Conservation (phyloP, 2,329 filamentous ascomycete genomes). For the Fusarium sp. region DNA sequence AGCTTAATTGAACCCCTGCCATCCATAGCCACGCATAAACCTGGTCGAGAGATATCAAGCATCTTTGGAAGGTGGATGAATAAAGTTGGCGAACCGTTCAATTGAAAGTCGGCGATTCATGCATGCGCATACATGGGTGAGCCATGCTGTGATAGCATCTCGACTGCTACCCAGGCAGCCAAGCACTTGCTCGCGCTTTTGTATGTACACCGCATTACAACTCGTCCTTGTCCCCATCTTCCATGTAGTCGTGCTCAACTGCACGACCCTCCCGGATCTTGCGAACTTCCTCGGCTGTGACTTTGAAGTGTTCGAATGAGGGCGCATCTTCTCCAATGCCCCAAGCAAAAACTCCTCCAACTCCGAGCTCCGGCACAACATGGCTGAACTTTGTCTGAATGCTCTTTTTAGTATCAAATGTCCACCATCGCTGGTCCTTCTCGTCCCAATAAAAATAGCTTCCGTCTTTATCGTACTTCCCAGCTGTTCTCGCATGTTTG, state of each 20-base stretch:
- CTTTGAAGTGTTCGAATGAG: slow-evolving; percentile 51
- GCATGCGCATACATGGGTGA: slow-evolving; percentile 7
- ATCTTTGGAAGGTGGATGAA: not conserved
- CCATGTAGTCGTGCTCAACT: not conserved
- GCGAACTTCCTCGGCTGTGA: slow-evolving; percentile 42
- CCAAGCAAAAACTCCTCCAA: slow-evolving; percentile 81
- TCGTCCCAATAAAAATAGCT: slow-evolving; percentile 75
- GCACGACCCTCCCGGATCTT: slow-evolving; percentile 15
- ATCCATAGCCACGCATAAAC: slow-evolving; percentile 8
- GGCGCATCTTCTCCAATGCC: slow-evolving; percentile 73
- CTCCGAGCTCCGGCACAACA: slow-evolving; percentile 61
- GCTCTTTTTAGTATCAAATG: slow-evolving; percentile 71
- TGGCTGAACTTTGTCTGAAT: slow-evolving; percentile 69
- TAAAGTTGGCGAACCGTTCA: not conserved
- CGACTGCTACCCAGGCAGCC: not conserved
- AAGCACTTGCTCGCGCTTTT: not conserved
- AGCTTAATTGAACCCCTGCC: slow-evolving; percentile 20
- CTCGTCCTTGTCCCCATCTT: slow-evolving; percentile 39
- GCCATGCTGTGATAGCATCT: slow-evolving; percentile 7
- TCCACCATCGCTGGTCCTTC: slow-evolving; percentile 71
- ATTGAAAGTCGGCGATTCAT: not conserved
- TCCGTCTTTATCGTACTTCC: slow-evolving; percentile 64
- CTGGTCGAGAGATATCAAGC: not conserved
- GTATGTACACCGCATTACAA: slow-evolving; percentile 28
- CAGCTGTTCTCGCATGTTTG: slow-evolving; percentile 59